Evolutionary conservation across 129 eudicot genomes (phyloP).

Genomic region (carrot (Daucus carota)): DNA sequence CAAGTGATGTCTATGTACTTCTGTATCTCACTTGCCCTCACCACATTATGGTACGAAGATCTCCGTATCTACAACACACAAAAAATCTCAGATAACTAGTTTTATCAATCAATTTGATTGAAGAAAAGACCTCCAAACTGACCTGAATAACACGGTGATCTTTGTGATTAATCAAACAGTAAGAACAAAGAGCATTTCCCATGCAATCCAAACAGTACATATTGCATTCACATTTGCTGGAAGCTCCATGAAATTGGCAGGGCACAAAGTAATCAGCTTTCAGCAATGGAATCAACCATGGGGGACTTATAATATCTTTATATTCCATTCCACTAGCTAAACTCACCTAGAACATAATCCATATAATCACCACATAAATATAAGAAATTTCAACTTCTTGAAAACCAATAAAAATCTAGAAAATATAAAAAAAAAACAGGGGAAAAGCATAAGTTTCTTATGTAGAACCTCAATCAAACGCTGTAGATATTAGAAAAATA

Average conservation of each 20-base stretch:
- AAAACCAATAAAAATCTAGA: no score
- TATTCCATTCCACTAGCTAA: not conserved
- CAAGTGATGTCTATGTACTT: constrained; percentile 44
- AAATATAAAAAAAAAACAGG: not conserved
- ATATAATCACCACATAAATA: not conserved
- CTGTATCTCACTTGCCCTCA: constrained; percentile 53
- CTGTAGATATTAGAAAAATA: no score
- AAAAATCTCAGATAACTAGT: not conserved
- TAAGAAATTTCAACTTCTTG: not conserved
- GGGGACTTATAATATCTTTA: not conserved
- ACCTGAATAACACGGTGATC: constrained; percentile 58
- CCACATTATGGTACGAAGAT: constrained; percentile 58
- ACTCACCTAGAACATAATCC: not conserved
- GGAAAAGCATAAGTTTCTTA: not conserved
- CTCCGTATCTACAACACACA: constrained; percentile 34
- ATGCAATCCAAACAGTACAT: constrained; percentile 49
- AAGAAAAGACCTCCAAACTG: not conserved
- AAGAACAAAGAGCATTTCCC: constrained; percentile 41
- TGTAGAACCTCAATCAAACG: no score
- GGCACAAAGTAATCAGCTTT: constrained; percentile 39
- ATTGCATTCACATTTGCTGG: constrained; percentile 49
- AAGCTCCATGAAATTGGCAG: constrained; percentile 41
- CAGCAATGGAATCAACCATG: constrained; percentile 53
- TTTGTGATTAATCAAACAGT: constrained; percentile 50
- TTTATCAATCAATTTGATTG: fast-evolving